Conservation (phyloP, 2,329 filamentous ascomycete species). For the Fusarium domesticum region DNA sequence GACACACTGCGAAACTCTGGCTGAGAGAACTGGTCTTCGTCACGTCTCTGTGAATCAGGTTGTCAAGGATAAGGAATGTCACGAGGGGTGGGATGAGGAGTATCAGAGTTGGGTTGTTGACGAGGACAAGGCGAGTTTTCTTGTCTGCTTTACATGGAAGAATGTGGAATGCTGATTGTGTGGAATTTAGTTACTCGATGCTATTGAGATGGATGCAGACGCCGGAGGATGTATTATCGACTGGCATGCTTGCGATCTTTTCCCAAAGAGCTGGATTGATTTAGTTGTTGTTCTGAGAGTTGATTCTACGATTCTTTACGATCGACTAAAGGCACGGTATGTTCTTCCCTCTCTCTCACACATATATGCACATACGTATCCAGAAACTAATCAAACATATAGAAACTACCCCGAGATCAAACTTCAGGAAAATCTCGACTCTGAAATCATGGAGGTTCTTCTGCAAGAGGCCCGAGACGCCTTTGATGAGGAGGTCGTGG, state of each 20-base stretch:
- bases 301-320: slow-evolving; percentile 76
- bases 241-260: slow-evolving; percentile 97
- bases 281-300: slow-evolving; percentile 88
- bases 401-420: slow-evolving; percentile 83
- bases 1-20: slow-evolving; percentile 80
- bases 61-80: slow-evolving; percentile 82
- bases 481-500: slow-evolving; percentile 82
- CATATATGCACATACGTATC: background rate
- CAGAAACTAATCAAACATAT: background rate
- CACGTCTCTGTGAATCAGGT: slow-evolving; percentile 88
- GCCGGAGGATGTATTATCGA: slow-evolving; percentile 86
- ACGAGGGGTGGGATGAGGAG: slow-evolving; percentile 84
- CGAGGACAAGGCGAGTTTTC: slow-evolving; percentile 79
- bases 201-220: slow-evolving; percentile 77
- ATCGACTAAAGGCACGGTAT: slow-evolving; percentile 73
- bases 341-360: slow-evolving; percentile 11
- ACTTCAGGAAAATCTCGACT: slow-evolving; percentile 92
- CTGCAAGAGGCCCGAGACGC: slow-evolving; percentile 85
- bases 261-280: slow-evolving; percentile 91
- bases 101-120: slow-evolving; percentile 89
- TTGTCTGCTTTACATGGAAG: background rate
- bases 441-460: slow-evolving; percentile 95
- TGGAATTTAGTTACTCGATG: slow-evolving; percentile 68
- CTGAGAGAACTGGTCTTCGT: slow-evolving; percentile 70
- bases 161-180: slow-evolving; percentile 8